These are phyloP conservation scores for Dendrostoma leiphaemia DNA, from an alignment of 2,329 filamentous ascomycete genomes.

Conservation along the genomic window DNA sequence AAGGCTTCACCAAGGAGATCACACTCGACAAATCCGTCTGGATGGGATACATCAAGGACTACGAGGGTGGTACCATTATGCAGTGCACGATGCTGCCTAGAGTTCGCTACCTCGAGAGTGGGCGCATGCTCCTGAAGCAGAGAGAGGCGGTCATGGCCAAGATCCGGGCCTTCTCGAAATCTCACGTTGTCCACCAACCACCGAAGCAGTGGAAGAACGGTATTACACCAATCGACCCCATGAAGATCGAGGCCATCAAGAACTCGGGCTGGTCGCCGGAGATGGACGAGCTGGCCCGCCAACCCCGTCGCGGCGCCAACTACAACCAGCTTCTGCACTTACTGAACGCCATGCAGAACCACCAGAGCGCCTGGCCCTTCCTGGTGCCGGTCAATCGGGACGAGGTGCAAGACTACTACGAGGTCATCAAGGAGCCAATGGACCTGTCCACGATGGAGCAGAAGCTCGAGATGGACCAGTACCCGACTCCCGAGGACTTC, in stretches of 20 bases:
- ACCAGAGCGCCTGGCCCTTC: conserved; percentile 92
- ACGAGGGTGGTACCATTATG: conserved; percentile 98
- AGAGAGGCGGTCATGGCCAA: conserved; percentile 95
- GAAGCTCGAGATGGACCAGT: conserved; percentile 91
- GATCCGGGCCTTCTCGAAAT: conserved; percentile 86
- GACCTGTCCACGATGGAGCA: conserved; percentile 93
- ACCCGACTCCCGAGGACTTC: conserved; percentile 89
- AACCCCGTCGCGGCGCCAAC: conserved; percentile 92
- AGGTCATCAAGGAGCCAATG: conserved; percentile 98
- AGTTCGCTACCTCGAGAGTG: conserved; percentile 89
- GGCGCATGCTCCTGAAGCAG: conserved; percentile 94
- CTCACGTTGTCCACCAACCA: conserved; percentile 81
- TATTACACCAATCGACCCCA: conserved; percentile 73
- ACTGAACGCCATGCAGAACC: conserved; percentile 93
- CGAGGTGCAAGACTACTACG: conserved; percentile 98
- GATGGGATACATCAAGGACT: conserved; percentile 99
- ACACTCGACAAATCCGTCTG: conserved; percentile 85
- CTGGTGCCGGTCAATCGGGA: conserved; percentile 90
- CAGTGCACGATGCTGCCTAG: conserved; percentile 96
- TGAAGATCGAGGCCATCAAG: conserved; percentile 84
- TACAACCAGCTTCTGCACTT: conserved; percentile 92
- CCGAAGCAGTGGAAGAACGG: conserved; percentile 82
- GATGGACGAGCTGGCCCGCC: conserved; percentile 95
- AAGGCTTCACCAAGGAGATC: conserved; percentile 98
- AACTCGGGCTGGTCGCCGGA: conserved; percentile 93